Evolutionary conservation across 139 green algal species (phyloP).

Genomic region (Tetratostichococcus sp.): DNA sequence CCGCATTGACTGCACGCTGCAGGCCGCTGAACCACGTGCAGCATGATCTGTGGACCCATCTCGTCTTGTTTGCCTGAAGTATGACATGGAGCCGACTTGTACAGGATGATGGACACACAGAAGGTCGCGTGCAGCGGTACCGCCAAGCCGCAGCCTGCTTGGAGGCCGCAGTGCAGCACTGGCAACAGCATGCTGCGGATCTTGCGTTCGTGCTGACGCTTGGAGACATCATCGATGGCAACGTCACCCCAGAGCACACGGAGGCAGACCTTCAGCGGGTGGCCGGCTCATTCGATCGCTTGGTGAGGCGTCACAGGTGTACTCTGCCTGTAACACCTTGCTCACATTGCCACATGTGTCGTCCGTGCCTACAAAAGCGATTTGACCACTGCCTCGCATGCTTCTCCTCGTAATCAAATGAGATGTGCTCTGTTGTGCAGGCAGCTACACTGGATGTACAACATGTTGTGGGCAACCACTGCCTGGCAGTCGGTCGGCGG

Average conservation of each 20-base stretch:
- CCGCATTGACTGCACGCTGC: no score
- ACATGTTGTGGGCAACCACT: conserved; percentile 73
- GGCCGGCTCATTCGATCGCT: conserved; percentile 15
- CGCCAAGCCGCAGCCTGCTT: conserved; percentile 57
- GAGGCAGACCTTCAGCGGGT: conserved; percentile 21
- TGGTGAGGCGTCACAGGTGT: conserved; percentile 6
- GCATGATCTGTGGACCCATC: no score
- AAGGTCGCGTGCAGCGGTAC: conserved; percentile 55
- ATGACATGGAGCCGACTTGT: no score
- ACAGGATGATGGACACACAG: conserved; percentile 40
- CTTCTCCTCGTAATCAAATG: no score
- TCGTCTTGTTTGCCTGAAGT: background rate
- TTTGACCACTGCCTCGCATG: no score
- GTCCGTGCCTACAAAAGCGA: no score
- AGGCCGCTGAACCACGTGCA: no score
- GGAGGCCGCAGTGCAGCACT: conserved; percentile 28
- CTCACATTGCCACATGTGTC: no score
- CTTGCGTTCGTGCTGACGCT: conserved; percentile 46
- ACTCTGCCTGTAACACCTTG: no score
- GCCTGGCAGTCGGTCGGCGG: conserved; percentile 33
- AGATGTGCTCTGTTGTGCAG: no score
- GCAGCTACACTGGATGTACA: conserved; percentile 3
- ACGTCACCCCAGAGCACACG: conserved; percentile 12
- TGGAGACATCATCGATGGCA: conserved; percentile 70
- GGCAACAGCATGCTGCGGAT: conserved; percentile 7